phyloP scores from a whole-genome alignment of 441 rosid genomes.

The Euphorbia schlechtendalii region DNA sequence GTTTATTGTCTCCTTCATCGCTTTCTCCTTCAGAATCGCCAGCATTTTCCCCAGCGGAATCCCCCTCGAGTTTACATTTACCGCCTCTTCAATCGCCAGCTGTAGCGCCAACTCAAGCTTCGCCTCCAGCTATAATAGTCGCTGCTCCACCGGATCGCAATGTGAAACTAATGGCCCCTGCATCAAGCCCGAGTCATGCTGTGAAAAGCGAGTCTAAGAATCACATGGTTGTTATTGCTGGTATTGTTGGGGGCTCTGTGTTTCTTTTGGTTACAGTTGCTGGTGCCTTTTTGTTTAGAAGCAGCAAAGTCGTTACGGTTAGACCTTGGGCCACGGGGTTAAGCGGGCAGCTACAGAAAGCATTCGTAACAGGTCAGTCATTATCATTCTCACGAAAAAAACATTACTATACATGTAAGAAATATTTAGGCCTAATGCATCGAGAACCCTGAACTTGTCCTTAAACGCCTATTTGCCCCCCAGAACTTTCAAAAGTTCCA shows the following conservation, averaged over 20 bases:
- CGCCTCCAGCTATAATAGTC: slow-evolving; percentile 15
- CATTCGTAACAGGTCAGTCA: slow-evolving; percentile 78
- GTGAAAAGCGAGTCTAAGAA: slow-evolving; percentile 24
- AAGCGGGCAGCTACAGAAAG: slow-evolving; percentile 84
- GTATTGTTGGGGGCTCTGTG: slow-evolving; percentile 38
- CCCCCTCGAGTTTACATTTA: slow-evolving; percentile 23
- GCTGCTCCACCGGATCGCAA: slow-evolving; percentile 23
- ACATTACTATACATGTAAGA: no score
- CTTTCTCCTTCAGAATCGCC: slow-evolving; percentile 31
- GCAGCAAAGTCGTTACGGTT: slow-evolving; percentile 59
- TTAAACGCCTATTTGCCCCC: no score
- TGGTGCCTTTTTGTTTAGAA: slow-evolving; percentile 35
- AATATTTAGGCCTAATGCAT: no score
- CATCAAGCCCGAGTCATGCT: slow-evolving; percentile 27
- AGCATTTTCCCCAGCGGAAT: slow-evolving; percentile 27
- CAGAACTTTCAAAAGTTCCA: no score
- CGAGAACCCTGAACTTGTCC: no score
- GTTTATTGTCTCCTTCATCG: slow-evolving; percentile 18
- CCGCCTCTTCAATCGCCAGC: slow-evolving; percentile 32
- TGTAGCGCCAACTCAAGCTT: slow-evolving; percentile 24
- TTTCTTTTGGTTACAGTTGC: slow-evolving; percentile 39
- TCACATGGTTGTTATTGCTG: slow-evolving; percentile 27
- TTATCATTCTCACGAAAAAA: background rate
- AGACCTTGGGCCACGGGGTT: slow-evolving; percentile 78
- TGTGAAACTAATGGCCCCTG: slow-evolving; percentile 22